Evolutionary conservation across 2,329 filamentous ascomycete genomes (phyloP).

Genomic region (Botrytis sinoallii): DNA sequence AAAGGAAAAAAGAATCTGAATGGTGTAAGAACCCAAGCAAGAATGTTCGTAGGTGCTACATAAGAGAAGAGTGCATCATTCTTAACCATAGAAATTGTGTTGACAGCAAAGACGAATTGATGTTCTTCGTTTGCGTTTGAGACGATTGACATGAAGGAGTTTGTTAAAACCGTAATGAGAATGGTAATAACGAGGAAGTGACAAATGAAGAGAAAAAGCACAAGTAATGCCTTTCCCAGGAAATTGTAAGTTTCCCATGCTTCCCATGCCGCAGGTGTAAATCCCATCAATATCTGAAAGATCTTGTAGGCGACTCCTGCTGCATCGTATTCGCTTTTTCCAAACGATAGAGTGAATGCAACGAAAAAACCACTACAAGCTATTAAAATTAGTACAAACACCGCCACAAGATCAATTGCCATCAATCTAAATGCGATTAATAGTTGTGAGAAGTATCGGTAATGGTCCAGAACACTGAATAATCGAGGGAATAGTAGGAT

Average conservation of each 20-base stretch:
- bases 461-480: conserved; percentile 91
- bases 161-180: conserved; percentile 90
- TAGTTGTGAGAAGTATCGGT: conserved; percentile 92
- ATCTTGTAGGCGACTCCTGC: conserved; percentile 80
- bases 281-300: conserved; percentile 94
- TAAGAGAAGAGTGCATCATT: conserved; percentile 97
- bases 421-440: conserved; percentile 93
- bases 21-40: conserved; percentile 86
- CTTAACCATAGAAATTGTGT: conserved; percentile 97
- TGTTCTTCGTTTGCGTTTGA: conserved; percentile 93
- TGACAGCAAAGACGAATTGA: conserved; percentile 89
- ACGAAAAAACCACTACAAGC: conserved; percentile 94
- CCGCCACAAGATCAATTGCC: conserved; percentile 82
- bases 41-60: conserved; percentile 83
- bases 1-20: conserved; percentile 78
- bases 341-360: conserved; percentile 82
- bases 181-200: conserved; percentile 96
- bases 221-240: conserved; percentile 72
- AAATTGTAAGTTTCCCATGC: conserved; percentile 73
- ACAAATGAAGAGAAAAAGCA: conserved; percentile 85
- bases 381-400: conserved; percentile 80
- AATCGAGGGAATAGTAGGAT: conserved; percentile 86
- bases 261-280: conserved; percentile 92
- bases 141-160: conserved; percentile 93
- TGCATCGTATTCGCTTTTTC: conserved; percentile 65